Conservation (phyloP, 2,329 filamentous ascomycete species). For the Raffaelea ambrosiae region DNA sequence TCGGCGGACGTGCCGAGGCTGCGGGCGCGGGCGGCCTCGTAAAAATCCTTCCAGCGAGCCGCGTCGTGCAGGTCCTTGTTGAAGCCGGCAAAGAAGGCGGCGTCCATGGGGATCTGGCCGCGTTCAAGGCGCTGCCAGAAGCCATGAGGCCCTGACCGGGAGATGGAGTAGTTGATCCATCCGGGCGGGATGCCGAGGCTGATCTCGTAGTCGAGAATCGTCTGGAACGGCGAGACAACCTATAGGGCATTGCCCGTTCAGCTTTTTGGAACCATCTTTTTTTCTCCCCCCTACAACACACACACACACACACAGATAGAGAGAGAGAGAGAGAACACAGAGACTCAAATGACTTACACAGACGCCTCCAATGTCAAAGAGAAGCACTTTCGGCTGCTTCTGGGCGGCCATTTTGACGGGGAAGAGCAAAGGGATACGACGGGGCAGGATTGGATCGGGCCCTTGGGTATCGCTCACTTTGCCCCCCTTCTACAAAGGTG, state of each 20-base stretch:
- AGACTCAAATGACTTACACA: slow-evolving; percentile 59
- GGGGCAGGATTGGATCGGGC: no score
- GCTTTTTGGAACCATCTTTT: background rate
- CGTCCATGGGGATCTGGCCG: slow-evolving; percentile 69
- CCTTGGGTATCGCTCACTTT: no score
- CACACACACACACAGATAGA: background rate
- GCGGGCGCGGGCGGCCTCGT: slow-evolving; percentile 25
- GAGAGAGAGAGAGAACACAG: no score
- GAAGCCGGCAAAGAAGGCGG: slow-evolving; percentile 68
- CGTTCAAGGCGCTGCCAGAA: slow-evolving; percentile 85
- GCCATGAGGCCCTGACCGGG: slow-evolving; percentile 65
- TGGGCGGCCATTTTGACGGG: slow-evolving; percentile 28
- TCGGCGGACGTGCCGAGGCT: slow-evolving; percentile 5
- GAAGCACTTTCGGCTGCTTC: slow-evolving; percentile 59
- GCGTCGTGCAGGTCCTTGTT: slow-evolving; percentile 61
- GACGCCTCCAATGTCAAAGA: slow-evolving; percentile 96
- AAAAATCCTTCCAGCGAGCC: slow-evolving; percentile 61
- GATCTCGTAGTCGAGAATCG: slow-evolving; percentile 84
- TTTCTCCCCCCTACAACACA: no score
- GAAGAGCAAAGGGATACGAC: no score
- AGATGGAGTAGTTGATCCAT: slow-evolving; percentile 89
- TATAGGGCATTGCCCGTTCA: slow-evolving; percentile 27
- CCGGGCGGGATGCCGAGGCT: slow-evolving; percentile 68
- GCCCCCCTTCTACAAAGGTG: no score
- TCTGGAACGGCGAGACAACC: slow-evolving; percentile 87